phyloP scores from a whole-genome alignment of 805 yeast genomes.

The Candida pseudofarinosa region DNA sequence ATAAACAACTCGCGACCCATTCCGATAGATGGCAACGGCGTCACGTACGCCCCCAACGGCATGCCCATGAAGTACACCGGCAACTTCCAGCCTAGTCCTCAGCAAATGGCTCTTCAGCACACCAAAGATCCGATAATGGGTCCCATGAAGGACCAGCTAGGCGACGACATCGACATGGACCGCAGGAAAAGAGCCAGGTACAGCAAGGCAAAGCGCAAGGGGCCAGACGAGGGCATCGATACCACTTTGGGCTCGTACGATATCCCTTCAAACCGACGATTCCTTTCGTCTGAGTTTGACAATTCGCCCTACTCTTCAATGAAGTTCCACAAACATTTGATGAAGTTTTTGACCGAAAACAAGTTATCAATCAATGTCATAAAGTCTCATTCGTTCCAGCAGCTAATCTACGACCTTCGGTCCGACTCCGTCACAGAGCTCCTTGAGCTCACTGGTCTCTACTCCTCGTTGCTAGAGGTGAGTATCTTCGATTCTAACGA shows the following conservation, averaged over 20 bases:
- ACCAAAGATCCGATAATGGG: constrained; percentile 4
- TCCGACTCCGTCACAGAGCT: constrained; percentile 46
- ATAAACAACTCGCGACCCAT: constrained; percentile 37
- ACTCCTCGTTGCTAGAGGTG: constrained; percentile 43
- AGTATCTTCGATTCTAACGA: constrained; percentile 21
- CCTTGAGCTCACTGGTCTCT: constrained; percentile 42
- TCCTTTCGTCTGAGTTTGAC: constrained; percentile 31
- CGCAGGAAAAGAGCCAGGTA: constrained; percentile 5
- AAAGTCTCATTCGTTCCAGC: constrained; percentile 50
- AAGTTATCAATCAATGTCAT: constrained; percentile 45
- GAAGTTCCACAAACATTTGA: constrained; percentile 48
- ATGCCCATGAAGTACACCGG: constrained; percentile 17
- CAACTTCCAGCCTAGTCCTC: constrained; percentile 6
- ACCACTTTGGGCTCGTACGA: constrained; percentile 7
- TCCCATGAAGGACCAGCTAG: constrained; percentile 3
- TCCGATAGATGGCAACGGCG: constrained; percentile 37
- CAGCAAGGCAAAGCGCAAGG: constrained; percentile 8
- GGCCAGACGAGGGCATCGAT: constrained; percentile 4
- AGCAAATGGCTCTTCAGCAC: constrained; percentile 2
- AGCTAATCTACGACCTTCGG: constrained; percentile 46
- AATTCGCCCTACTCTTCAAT: constrained; percentile 40
- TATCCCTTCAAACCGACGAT: constrained; percentile 14
- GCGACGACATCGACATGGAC: constrained; percentile 5
- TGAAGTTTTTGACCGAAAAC: constrained; percentile 50
- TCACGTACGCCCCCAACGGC: constrained; percentile 30